phyloP scores from a whole-genome alignment of 805 yeast species.

The Saturnispora halmiae region DNA sequence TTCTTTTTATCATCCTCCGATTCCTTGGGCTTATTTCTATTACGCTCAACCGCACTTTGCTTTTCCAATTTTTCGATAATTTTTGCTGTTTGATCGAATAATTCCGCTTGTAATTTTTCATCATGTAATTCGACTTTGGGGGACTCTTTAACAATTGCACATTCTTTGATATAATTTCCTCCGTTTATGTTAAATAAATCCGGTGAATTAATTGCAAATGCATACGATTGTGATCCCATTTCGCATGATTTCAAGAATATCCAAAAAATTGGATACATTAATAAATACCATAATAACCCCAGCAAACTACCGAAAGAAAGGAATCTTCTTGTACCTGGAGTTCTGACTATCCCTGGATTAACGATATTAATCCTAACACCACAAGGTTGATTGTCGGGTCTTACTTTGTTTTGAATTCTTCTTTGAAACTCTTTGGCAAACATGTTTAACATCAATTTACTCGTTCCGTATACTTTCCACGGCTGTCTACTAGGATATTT shows the following conservation, averaged over 20 bases:
- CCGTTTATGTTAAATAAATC: conserved; percentile 53
- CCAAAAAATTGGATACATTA: conserved; percentile 78
- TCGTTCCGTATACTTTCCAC: conserved; percentile 70
- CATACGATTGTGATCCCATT: conserved; percentile 72
- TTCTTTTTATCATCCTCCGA: conserved; percentile 7
- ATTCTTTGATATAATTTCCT: conserved; percentile 67
- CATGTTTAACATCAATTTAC: conserved; percentile 68
- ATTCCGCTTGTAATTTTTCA: conserved; percentile 51
- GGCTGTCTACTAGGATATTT: conserved; percentile 57
- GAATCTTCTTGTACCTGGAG: conserved; percentile 75
- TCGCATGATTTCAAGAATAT: conserved; percentile 63
- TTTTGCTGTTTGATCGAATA: conserved; percentile 54
- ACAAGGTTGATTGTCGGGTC: conserved; percentile 63
- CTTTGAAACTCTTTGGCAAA: conserved; percentile 76
- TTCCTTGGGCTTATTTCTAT: conserved; percentile 22
- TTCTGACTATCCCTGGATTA: conserved; percentile 89
- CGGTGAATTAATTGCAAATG: conserved; percentile 66
- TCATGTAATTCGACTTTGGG: conserved; percentile 52
- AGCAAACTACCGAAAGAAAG: conserved; percentile 65
- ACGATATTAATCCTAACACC: conserved; percentile 66
- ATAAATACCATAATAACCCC: conserved; percentile 50
- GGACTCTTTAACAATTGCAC: conserved; percentile 41
- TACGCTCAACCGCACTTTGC: conserved; percentile 59
- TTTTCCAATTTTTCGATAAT: conserved; percentile 56
- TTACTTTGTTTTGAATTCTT: conserved; percentile 44